A percentile compares a stretch with the other conserved stretches of the same genome.
Conservation (phyloP, 2,329 filamentous ascomycete species). For the Ophiostoma sp. region DNA sequence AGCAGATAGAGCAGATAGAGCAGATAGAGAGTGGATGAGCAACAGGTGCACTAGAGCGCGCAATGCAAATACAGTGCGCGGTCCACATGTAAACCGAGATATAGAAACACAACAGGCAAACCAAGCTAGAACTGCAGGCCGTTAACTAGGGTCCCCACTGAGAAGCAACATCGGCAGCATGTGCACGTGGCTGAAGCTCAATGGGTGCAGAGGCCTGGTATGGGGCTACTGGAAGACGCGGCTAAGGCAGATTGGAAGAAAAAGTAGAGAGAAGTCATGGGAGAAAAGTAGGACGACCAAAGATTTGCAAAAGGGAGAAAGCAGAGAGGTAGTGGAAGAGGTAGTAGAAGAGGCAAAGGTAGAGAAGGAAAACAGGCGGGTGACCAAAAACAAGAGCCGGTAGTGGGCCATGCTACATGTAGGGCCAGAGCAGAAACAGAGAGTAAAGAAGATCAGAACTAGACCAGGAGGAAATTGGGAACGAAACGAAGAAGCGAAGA, state of each 20-base stretch:
- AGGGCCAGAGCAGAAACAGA: no score
- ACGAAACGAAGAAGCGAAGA: not conserved
- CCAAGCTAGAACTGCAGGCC: slow-evolving; percentile 27
- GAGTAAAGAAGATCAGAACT: no score
- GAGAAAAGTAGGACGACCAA: not conserved
- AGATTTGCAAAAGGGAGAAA: not conserved
- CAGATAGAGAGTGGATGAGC: no score
- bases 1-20: not conserved
- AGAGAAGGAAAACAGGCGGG: not conserved
- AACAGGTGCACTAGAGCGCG: no score
- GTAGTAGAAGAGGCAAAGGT: not conserved
- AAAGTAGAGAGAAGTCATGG: not conserved
- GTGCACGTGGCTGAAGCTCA: slow-evolving; percentile 34
- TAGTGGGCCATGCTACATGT: no score
- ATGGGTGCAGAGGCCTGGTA: slow-evolving; percentile 28
- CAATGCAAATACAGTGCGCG: no score
- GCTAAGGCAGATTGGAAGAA: slow-evolving; percentile 11
- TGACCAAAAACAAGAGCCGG: no score
- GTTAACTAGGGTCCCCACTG: slow-evolving; percentile 30
- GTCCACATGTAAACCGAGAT: no score
- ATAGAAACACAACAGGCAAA: not conserved
- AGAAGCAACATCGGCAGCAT: slow-evolving; percentile 28
- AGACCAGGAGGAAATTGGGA: no score
- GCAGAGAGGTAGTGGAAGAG: not conserved
- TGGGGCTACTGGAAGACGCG: slow-evolving; percentile 17